These are phyloP conservation scores for Mycosarcoma maydis DNA, from an alignment of 1,284 basidiomycete species.

Conservation along the genomic window DNA sequence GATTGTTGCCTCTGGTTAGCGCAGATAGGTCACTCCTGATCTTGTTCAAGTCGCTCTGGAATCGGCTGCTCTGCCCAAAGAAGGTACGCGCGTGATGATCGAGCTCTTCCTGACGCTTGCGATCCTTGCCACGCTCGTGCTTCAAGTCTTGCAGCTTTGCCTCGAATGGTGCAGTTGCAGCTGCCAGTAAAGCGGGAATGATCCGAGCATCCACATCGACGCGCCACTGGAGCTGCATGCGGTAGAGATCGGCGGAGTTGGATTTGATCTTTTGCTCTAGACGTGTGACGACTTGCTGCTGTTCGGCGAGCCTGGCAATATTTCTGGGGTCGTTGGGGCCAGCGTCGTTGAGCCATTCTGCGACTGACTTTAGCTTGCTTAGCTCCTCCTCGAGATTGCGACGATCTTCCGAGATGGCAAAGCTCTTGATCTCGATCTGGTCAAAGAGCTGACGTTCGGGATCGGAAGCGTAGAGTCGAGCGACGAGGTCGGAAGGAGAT, in stretches of 20 bases:
- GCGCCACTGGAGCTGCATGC: constrained; percentile 15
- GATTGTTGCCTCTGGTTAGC: constrained; percentile 11
- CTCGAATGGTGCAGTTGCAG: constrained; percentile 5
- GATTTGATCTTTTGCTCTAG: constrained; percentile 17
- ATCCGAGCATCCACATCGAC: background rate
- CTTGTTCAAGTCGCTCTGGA: constrained; percentile 16
- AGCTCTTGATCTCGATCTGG: constrained; percentile 12
- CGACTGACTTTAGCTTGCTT: constrained; percentile 10
- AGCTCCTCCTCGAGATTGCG: constrained; percentile 6
- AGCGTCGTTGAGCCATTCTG: constrained; percentile 11
- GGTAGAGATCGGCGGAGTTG: constrained; percentile 5
- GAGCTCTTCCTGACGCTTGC: constrained; percentile 4
- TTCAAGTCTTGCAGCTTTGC: constrained; percentile 12
- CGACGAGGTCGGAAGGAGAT: constrained; percentile 4
- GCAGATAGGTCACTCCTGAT: constrained; percentile 8
- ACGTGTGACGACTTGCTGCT: background rate
- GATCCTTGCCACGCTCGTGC: constrained; percentile 3
- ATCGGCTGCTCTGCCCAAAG: constrained; percentile 2
- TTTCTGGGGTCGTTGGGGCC: constrained; percentile 1
- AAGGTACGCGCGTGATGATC: background rate
- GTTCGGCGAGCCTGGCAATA: constrained; percentile 4
- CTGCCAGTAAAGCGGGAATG: background rate
- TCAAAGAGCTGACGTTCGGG: constrained; percentile 15
- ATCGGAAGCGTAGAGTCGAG: background rate
- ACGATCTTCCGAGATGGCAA: constrained; percentile 13